Evolutionary conservation across 192 early-diverging fungal species (phyloP).

Genomic region (Umbelopsis vinacea): DNA sequence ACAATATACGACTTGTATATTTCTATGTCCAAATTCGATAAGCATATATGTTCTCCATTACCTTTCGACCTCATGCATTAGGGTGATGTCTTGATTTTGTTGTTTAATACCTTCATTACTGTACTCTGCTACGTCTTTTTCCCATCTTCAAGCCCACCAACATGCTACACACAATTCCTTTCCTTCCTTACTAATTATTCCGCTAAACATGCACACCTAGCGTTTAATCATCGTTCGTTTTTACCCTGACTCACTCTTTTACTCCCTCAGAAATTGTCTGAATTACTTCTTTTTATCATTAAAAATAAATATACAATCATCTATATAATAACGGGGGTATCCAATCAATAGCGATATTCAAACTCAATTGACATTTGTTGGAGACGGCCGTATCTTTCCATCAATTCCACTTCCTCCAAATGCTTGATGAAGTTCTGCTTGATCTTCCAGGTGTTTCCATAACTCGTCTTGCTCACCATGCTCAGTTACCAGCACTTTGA

Average conservation of each 20-base stretch:
- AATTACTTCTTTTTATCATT: too few species aligned
- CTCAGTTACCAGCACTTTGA: not conserved
- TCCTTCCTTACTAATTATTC: not conserved
- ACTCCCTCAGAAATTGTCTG: not conserved
- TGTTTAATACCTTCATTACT: not conserved
- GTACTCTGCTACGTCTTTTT: not conserved
- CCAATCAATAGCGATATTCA: not conserved
- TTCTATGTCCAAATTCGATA: constrained; percentile 19
- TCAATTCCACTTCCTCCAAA: constrained; percentile 19
- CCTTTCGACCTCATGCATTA: not conserved
- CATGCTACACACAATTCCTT: not conserved
- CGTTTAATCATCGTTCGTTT: not conserved
- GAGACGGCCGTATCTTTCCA: not conserved
- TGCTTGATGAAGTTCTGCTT: constrained; percentile 32
- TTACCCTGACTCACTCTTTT: not conserved
- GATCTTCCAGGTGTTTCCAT: constrained; percentile 27
- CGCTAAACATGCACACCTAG: not conserved
- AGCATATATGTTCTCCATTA: not conserved
- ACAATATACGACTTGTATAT: constrained; percentile 6
- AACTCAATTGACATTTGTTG: not conserved
- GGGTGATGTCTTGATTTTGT: not conserved
- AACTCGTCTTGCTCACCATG: constrained; percentile 7
- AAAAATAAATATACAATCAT: not conserved
- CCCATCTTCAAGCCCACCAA: not conserved
- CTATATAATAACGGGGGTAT: not conserved